These are phyloP conservation scores for Hanseniaspora uvarum DNA, from an alignment of 1,139 yeast genomes.

Conservation along the genomic window DNA sequence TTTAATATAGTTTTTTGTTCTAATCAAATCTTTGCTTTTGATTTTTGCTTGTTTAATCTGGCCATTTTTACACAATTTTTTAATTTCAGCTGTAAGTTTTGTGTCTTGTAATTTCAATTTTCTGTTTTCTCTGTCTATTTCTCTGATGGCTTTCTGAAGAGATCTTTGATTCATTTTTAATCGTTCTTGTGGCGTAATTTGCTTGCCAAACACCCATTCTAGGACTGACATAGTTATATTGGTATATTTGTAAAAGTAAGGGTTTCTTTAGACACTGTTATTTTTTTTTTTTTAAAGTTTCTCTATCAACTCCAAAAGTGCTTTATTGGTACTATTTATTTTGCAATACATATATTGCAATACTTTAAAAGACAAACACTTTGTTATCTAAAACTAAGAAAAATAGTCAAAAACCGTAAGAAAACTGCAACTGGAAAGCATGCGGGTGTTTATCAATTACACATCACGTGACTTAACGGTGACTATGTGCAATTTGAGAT, in stretches of 20 bases:
- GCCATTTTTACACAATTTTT: constrained; percentile 80
- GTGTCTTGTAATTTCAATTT: constrained; percentile 87
- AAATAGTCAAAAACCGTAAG: background rate
- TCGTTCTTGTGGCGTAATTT: constrained; percentile 87
- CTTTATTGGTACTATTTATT: background rate
- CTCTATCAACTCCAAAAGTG: background rate
- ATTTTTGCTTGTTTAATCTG: constrained; percentile 84
- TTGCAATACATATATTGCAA: background rate
- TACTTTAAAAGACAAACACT: background rate
- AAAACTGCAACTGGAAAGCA: background rate
- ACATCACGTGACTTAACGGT: background rate
- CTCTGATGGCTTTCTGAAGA: constrained; percentile 86
- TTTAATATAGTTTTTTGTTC: constrained; percentile 71
- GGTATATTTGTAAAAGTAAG: background rate
- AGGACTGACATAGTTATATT: constrained; percentile 44
- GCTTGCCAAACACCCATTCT: constrained; percentile 94
- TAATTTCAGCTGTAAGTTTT: constrained; percentile 72
- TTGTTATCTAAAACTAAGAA: background rate
- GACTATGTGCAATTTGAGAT: no score
- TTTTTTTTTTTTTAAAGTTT: no score
- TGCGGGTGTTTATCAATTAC: background rate
- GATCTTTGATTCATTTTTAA: constrained; percentile 92
- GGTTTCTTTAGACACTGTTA: background rate
- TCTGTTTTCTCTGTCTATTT: constrained; percentile 72
- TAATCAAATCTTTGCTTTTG: constrained; percentile 86